Conservation (phyloP, 1,139 yeast genomes). For the Nakaseomyces uthaithaninus region DNA sequence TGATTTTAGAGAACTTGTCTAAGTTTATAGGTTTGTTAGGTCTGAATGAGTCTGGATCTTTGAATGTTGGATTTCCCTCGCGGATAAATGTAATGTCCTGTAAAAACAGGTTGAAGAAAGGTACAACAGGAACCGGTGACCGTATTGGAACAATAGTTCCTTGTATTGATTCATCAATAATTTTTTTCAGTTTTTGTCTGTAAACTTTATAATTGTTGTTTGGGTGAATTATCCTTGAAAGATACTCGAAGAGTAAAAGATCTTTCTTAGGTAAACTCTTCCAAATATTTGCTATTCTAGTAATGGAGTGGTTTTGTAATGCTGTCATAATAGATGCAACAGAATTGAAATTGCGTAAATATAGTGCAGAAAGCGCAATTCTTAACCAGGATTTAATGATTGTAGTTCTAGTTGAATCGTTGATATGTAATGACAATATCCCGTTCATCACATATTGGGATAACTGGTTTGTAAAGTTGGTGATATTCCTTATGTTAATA, state of each 20-base stretch:
- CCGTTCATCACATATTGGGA: constrained; percentile 81
- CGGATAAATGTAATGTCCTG: constrained; percentile 83
- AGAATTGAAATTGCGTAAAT: constrained; percentile 75
- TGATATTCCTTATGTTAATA: constrained; percentile 57
- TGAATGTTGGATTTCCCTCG: constrained; percentile 73
- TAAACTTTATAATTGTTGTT: constrained; percentile 75
- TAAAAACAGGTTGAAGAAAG: constrained; percentile 73
- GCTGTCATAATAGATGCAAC: constrained; percentile 83
- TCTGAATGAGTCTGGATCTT: constrained; percentile 52
- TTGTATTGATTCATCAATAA: constrained; percentile 33
- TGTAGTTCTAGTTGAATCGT: constrained; percentile 34
- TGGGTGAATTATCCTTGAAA: constrained; percentile 70
- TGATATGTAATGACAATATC: constrained; percentile 46
- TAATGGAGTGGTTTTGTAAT: constrained; percentile 70
- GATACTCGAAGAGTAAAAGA: constrained; percentile 52
- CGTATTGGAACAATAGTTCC: constrained; percentile 35
- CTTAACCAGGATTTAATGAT: constrained; percentile 76
- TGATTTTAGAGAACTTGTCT: constrained; percentile 70
- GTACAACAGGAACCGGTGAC: constrained; percentile 64
- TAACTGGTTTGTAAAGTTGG: constrained; percentile 69
- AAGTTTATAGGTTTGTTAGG: constrained; percentile 50
- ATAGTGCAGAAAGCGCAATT: constrained; percentile 72
- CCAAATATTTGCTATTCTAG: constrained; percentile 66
- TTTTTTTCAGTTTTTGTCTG: constrained; percentile 56
- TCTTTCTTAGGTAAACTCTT: constrained; percentile 55